Evolutionary conservation across 2,329 filamentous ascomycete species (phyloP).

Genomic region (Colletotrichum abscissum): DNA sequence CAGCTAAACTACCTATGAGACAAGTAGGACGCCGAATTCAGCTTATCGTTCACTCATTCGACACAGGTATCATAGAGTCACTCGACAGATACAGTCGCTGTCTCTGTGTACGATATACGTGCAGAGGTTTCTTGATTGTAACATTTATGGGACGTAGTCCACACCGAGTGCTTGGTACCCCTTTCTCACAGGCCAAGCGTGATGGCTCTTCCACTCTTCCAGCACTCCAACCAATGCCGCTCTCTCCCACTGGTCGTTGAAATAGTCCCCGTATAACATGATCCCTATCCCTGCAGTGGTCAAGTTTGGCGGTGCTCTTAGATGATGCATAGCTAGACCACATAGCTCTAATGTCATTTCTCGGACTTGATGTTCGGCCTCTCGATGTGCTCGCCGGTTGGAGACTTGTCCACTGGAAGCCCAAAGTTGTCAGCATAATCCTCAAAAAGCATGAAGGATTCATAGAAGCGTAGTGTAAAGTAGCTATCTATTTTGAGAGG

Average conservation of each 20-base stretch:
- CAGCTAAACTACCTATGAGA: no score
- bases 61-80: no score
- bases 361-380: slow-evolving; percentile 51
- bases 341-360: slow-evolving; percentile 51
- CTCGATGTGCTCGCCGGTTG: slow-evolving; percentile 43
- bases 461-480: no score
- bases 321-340: slow-evolving; percentile 53
- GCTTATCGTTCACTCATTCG: no score
- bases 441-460: background rate
- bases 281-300: slow-evolving; percentile 53
- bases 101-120: no score
- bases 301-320: slow-evolving; percentile 49
- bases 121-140: no score
- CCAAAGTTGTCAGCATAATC: background rate
- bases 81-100: no score
- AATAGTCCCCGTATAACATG: slow-evolving; percentile 55
- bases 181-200: slow-evolving; percentile 52
- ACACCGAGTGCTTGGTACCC: slow-evolving; percentile 10
- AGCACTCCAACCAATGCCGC: slow-evolving; percentile 51
- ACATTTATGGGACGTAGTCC: background rate
- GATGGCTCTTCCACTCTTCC: slow-evolving; percentile 56
- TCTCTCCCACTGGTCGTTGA: slow-evolving; percentile 52
- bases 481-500: no score
- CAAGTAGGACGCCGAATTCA: no score
- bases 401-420: slow-evolving; percentile 35